Conservation (phyloP, 2,329 filamentous ascomycete species). For the Plectosphaerella cucumerina region DNA sequence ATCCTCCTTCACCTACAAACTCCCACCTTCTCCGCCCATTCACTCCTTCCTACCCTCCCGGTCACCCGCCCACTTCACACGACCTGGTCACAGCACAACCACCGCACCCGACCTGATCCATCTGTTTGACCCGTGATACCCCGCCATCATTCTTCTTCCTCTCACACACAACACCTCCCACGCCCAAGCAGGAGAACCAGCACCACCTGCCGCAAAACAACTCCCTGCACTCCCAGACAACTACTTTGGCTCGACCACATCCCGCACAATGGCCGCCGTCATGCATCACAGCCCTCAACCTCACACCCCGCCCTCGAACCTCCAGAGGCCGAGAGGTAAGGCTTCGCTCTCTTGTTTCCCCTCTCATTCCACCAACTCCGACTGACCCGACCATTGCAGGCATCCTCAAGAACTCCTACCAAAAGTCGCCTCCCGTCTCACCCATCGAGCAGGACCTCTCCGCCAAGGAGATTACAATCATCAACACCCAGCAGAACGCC, state of each 20-base stretch:
- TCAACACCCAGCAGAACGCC: conserved; percentile 93
- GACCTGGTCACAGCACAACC: too few species aligned
- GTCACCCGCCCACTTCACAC: too few species aligned
- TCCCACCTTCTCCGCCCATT: too few species aligned
- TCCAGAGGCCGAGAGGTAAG: conserved; percentile 43
- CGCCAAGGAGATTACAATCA: conserved; percentile 85
- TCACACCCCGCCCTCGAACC: conserved; percentile 37
- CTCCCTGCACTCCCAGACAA: too few species aligned
- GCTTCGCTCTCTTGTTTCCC: not conserved
- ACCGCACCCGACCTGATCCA: too few species aligned
- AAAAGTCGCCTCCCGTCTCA: conserved; percentile 53
- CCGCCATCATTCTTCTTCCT: not conserved
- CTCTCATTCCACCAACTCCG: not conserved
- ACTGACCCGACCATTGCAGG: conserved; percentile 45
- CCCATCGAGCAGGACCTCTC: conserved; percentile 50
- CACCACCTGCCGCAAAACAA: too few species aligned
- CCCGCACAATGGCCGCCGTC: conserved; percentile 34
- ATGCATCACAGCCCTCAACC: conserved; percentile 30
- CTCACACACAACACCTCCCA: not conserved
- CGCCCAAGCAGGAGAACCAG: not conserved
- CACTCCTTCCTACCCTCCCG: too few species aligned
- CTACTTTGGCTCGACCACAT: not conserved
- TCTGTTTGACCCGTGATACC: not conserved
- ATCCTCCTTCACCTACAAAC: too few species aligned
- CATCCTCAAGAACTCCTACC: conserved; percentile 88